Evolutionary conservation across 2,329 filamentous ascomycete species (phyloP).

Genomic region (Cytospora piceicola): DNA sequence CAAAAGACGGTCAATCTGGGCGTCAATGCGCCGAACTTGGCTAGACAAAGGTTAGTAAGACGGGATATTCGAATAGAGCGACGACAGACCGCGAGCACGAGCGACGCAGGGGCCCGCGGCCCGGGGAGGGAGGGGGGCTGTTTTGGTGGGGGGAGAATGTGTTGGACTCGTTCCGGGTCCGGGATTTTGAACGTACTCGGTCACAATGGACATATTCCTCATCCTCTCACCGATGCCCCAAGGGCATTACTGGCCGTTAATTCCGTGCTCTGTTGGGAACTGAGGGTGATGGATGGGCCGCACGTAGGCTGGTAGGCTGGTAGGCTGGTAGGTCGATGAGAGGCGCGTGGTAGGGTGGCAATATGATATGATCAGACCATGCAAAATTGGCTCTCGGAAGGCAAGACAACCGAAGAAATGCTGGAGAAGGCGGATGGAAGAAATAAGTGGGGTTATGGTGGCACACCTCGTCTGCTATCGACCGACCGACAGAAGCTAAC

Average conservation of each 20-base stretch:
- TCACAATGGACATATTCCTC: conserved; percentile 49
- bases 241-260: conserved; percentile 28
- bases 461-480: conserved; percentile 6
- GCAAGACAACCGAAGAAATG: conserved; percentile 23
- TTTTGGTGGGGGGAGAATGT: neutral
- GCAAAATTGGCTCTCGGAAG: conserved; percentile 28
- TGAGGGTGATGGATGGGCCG: conserved; percentile 13
- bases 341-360: conserved; percentile 14
- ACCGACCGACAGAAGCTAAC: neutral
- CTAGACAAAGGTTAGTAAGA: conserved; percentile 41
- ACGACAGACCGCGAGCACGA: neutral
- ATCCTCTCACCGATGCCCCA: conserved; percentile 26
- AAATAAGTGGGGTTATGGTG: conserved; percentile 26
- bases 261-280: conserved; percentile 11
- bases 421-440: conserved; percentile 21
- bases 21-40: conserved; percentile 66
- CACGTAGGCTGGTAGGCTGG: too few relatives aligned
- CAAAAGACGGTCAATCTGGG: conserved; percentile 67
- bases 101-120: neutral
- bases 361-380: conserved; percentile 27
- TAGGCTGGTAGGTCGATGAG: conserved; percentile 4
- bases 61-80: neutral
- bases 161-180: neutral
- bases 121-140: neutral
- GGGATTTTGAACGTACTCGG: conserved; percentile 45